Conservation (phyloP, 1,284 basidiomycete species). For the Malassezia sp. region DNA sequence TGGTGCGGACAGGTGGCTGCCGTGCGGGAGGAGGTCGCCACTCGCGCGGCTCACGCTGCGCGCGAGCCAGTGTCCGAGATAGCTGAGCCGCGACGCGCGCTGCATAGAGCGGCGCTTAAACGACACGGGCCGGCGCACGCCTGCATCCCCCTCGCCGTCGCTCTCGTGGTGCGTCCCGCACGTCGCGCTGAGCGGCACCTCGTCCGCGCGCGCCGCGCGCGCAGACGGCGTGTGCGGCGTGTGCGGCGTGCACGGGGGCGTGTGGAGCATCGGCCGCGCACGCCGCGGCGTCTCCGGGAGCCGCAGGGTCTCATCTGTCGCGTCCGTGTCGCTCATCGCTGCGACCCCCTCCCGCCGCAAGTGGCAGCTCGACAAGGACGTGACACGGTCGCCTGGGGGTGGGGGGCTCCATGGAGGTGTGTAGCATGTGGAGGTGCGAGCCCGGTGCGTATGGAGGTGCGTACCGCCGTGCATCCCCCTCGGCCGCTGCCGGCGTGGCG, state of each 20-base stretch:
- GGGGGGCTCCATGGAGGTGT: too few relatives aligned
- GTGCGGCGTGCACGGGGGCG: not conserved
- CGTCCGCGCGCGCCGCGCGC: not conserved
- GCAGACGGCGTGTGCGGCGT: not conserved
- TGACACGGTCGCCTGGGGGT: not conserved
- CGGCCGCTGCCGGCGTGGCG: not conserved
- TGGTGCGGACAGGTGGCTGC: conserved; percentile 18
- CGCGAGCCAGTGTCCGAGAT: too few relatives aligned
- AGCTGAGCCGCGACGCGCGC: too few relatives aligned
- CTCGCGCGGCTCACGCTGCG: not conserved
- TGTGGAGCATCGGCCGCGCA: not conserved
- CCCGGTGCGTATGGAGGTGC: not conserved
- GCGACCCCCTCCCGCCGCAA: too few relatives aligned
- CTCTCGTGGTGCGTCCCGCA: too few relatives aligned
- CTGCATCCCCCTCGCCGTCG: too few relatives aligned
- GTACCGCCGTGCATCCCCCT: not conserved
- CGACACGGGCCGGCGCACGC: conserved; percentile 2
- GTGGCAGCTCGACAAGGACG: not conserved
- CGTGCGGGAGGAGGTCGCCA: too few relatives aligned
- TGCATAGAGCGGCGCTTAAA: conserved; percentile 18
- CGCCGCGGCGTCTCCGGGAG: not conserved
- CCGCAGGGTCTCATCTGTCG: too few relatives aligned
- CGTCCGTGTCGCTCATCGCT: too few relatives aligned
- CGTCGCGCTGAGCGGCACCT: not conserved
- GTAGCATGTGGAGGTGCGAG: not conserved